Evolutionary conservation across 2,329 filamentous ascomycete genomes (phyloP).

Genomic region (Claviceps capensis): DNA sequence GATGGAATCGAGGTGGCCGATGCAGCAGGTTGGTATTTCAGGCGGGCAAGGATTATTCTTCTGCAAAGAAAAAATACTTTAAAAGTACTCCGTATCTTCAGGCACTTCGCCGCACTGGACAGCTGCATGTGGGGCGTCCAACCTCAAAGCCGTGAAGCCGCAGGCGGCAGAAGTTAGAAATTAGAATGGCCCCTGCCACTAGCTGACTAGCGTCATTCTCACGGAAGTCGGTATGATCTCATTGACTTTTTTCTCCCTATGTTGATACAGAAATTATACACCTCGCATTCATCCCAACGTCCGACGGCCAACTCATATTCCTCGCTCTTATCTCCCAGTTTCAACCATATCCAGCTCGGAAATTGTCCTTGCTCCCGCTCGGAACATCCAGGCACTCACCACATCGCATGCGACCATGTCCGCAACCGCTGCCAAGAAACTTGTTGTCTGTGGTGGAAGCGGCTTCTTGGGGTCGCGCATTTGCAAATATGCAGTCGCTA

Average conservation of each 20-base stretch:
- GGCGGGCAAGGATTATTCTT: too few species aligned
- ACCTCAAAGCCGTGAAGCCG: background rate
- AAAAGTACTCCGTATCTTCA: too few species aligned
- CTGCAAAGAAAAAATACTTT: too few species aligned
- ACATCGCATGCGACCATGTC: slow-evolving; percentile 26
- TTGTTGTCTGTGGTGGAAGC: slow-evolving; percentile 87
- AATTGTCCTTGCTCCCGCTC: background rate
- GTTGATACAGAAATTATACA: too few species aligned
- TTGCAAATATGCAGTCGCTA: slow-evolving; percentile 73
- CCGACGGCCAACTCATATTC: background rate
- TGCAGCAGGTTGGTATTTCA: too few species aligned
- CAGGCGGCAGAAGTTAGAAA: too few species aligned
- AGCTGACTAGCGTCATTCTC: background rate
- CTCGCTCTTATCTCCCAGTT: background rate
- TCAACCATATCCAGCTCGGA: background rate
- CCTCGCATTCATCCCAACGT: background rate
- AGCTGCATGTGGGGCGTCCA: background rate
- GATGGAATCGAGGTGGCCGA: too few species aligned
- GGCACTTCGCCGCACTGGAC: background rate
- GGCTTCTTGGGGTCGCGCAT: slow-evolving; percentile 83
- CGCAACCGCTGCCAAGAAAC: slow-evolving; percentile 46
- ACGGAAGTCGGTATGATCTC: background rate
- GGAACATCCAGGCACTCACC: background rate
- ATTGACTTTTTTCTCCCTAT: background rate
- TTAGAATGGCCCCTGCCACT: background rate